phyloP scores from a whole-genome alignment of 306 rosid species.

The Senna siamea region DNA sequence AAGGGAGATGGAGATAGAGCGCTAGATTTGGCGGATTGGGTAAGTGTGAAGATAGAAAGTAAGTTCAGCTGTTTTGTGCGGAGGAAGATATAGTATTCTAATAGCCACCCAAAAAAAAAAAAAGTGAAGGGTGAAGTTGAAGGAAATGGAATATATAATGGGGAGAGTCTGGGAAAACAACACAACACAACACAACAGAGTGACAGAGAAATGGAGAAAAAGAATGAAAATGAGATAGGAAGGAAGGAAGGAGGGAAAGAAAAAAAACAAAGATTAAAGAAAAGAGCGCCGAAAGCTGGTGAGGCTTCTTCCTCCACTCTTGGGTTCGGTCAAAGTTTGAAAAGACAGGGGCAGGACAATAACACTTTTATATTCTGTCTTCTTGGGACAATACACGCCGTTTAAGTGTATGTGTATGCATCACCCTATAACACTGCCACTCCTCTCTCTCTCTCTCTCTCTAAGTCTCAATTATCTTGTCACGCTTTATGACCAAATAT shows the following conservation, averaged over 20 bases:
- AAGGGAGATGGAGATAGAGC: constrained; percentile 25
- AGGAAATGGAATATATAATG: constrained; percentile 37
- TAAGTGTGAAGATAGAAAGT: constrained; percentile 45
- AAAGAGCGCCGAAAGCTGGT: constrained; percentile 84
- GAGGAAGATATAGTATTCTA: constrained; percentile 28
- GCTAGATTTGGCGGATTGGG: constrained; percentile 58
- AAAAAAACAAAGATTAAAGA: constrained; percentile 31
- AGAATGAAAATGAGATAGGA: not conserved
- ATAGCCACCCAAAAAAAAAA: not conserved
- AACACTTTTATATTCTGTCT: constrained; percentile 30
- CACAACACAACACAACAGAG: not conserved
- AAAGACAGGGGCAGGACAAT: constrained; percentile 46
- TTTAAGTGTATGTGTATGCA: not conserved
- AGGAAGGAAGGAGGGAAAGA: not conserved
- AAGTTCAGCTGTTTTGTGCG: constrained; percentile 34
- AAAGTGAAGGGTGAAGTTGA: constrained; percentile 20
- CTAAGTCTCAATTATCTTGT: not conserved
- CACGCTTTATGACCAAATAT: constrained; percentile 4
- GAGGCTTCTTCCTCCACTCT: constrained; percentile 27
- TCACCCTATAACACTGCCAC: constrained; percentile 4
- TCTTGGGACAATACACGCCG: constrained; percentile 36
- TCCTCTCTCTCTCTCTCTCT: not conserved
- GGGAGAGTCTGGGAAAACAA: constrained; percentile 27
- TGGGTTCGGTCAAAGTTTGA: constrained; percentile 54
- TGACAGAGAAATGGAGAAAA: not conserved